Evolutionary conservation across 1,284 basidiomycete species (phyloP).

Genomic region (Rhodotorula sp.): DNA sequence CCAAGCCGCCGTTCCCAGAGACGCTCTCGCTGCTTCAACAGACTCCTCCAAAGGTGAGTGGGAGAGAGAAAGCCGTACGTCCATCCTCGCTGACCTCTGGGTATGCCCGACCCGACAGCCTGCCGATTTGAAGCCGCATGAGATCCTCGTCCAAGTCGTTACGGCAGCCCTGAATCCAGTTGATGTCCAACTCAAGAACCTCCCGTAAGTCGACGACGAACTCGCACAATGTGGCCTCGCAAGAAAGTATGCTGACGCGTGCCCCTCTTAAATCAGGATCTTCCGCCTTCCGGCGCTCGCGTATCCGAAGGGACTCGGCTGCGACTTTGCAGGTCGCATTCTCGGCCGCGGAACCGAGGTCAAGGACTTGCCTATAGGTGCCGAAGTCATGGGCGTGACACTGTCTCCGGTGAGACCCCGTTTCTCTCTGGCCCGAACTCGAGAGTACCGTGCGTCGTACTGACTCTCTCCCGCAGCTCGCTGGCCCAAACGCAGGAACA

Average conservation of each 20-base stretch:
- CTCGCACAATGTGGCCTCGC: background rate
- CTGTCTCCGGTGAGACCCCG: constrained; percentile 14
- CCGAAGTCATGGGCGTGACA: constrained; percentile 61
- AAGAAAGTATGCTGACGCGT: background rate
- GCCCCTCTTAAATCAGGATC: constrained; percentile 58
- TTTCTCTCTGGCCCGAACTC: no score
- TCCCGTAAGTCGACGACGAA: background rate
- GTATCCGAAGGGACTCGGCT: constrained; percentile 22
- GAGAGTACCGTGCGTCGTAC: no score
- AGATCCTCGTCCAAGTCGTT: constrained; percentile 75
- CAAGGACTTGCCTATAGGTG: constrained; percentile 56
- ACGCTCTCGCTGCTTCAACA: constrained; percentile 21
- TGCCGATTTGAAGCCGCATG: constrained; percentile 28
- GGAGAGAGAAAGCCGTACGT: background rate
- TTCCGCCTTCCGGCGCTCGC: constrained; percentile 54
- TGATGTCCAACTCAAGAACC: constrained; percentile 51
- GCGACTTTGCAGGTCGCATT: constrained; percentile 63
- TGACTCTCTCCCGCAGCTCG: constrained; percentile 11
- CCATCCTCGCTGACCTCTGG: background rate
- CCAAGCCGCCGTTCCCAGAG: constrained; percentile 23
- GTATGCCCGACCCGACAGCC: background rate
- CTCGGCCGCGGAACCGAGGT: constrained; percentile 55
- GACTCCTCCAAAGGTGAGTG: background rate
- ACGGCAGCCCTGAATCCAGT: constrained; percentile 72
- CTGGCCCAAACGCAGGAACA: constrained; percentile 11